Percentiles rank a stretch among this genome's conserved stretches.
Conservation (phyloP, 768 basidiomycete genomes). For the Collybia sordida region DNA sequence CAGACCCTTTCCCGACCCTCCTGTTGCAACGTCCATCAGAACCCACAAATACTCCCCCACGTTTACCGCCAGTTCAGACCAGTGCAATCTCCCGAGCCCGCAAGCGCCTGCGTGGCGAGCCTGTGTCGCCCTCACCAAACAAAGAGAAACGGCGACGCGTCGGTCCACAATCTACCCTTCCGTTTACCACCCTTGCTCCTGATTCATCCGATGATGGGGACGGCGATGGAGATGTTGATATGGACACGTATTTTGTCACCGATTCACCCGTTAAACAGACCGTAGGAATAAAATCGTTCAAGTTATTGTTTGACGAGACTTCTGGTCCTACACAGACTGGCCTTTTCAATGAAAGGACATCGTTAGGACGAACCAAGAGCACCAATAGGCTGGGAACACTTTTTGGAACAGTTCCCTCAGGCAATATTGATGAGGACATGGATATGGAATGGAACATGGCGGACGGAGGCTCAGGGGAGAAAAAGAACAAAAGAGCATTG, state of each 20-base stretch:
- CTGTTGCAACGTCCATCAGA: slow-evolving; percentile 16
- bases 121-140: slow-evolving; percentile 79
- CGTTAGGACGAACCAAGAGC: slow-evolving; percentile 10
- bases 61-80: slow-evolving; percentile 28
- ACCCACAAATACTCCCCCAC: slow-evolving; percentile 18
- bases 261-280: slow-evolving; percentile 72
- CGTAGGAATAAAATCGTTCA: slow-evolving; percentile 59
- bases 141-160: slow-evolving; percentile 73
- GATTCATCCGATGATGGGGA: slow-evolving; percentile 31
- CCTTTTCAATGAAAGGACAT: slow-evolving; percentile 4
- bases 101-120: slow-evolving; percentile 80
- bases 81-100: slow-evolving; percentile 66
- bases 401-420: slow-evolving; percentile 8
- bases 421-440: slow-evolving; percentile 8
- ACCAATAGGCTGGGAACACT: slow-evolving; percentile 7
- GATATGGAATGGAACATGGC: slow-evolving; percentile 9
- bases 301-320: slow-evolving; percentile 60
- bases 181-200: slow-evolving; percentile 33
- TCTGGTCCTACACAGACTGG: slow-evolving; percentile 7
- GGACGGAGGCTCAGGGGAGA: background rate
- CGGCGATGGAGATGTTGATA: slow-evolving; percentile 34
- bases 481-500: slow-evolving; percentile 1
- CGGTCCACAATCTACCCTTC: slow-evolving; percentile 35
- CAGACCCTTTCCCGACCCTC: slow-evolving; percentile 37
- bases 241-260: slow-evolving; percentile 53